Conservation (phyloP, 768 basidiomycete genomes). For the Tephrocybe sp. region DNA sequence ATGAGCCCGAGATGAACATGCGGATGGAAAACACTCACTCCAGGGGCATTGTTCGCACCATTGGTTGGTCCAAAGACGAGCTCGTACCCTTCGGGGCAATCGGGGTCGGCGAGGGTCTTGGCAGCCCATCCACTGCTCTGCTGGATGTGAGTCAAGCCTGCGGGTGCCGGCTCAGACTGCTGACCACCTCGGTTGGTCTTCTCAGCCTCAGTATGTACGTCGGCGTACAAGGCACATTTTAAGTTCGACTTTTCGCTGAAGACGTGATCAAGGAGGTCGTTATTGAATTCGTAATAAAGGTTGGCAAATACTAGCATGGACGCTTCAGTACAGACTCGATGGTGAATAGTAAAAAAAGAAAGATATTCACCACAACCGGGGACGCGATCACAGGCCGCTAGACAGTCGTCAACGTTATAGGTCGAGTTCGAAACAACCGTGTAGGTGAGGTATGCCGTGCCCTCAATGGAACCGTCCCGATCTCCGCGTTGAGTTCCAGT, state of each 20-base stretch:
- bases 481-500: constrained; percentile 35
- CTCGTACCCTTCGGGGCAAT: constrained; percentile 40
- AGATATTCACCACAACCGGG: constrained; percentile 34
- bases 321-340: constrained; percentile 3
- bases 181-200: constrained; percentile 44
- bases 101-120: constrained; percentile 36
- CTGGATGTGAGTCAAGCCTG: constrained; percentile 41
- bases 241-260: constrained; percentile 39
- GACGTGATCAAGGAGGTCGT: constrained; percentile 35
- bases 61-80: constrained; percentile 42
- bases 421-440: constrained; percentile 41
- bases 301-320: constrained; percentile 38
- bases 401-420: constrained; percentile 40
- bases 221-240: constrained; percentile 44
- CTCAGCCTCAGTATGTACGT: constrained; percentile 39
- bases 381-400: constrained; percentile 34
- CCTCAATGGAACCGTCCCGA: constrained; percentile 40
- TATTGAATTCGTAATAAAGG: constrained; percentile 47
- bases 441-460: constrained; percentile 45
- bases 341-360: constrained; percentile 4
- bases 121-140: constrained; percentile 41
- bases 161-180: constrained; percentile 31
- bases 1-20: constrained; percentile 4
- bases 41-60: constrained; percentile 44
- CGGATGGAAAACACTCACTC: constrained; percentile 4